Base-by-base conservation (phyloP, 1,284 basidiomycete genomes). In the Austroboletus niveus region DNA sequence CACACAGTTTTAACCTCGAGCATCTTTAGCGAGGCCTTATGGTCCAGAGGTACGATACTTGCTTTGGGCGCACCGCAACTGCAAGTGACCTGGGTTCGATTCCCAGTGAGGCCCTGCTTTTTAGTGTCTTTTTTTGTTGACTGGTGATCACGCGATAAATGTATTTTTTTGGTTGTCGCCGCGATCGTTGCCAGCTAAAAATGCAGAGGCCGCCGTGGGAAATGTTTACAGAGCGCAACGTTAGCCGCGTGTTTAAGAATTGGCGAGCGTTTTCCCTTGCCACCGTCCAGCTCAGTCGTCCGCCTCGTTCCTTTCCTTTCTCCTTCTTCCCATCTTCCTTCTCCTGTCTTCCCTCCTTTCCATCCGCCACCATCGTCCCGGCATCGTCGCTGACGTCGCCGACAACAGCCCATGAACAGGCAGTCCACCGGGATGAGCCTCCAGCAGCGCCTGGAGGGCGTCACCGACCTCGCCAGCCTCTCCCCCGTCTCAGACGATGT, bases 401-500 rank as follows among this genome's bases (percentile, higher is more conserved):
- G 27, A 29, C 27, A 29, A 7, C 27, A 6, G 6, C 27, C 41
- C 14, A 70, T 70, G 69, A 69, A 64, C 45, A 66, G 69, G 56
- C 67, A 64, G 57, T 70, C 72, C 47, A 63, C 72, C 30, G 62
- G 60, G 57, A 74, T 75, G 70, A 75, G 72, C 63, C 69, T 72
- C 43, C 82, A 85, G 61, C 82, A 85, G 66, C 81, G 79, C 63
- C 79, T 89, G 58, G 84, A 89, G 75, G 78, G 77, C 49, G 79
- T 82, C 59, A 75, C 72, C 14, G 83, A 90, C 80, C 80, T 90
- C 63, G 69, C 82, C 22, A 71, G 72, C 35, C 77, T 89, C 50
- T 73, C 80, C 2, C 70, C 80, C 48, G 64, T 86, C 52, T 84
- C 84, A 8, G 89, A 92, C 75, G 89, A 92, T 67, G 76, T 84